phyloP scores from a whole-genome alignment of 1,284 basidiomycete genomes.

The Cystobasidiaceae sp. region DNA sequence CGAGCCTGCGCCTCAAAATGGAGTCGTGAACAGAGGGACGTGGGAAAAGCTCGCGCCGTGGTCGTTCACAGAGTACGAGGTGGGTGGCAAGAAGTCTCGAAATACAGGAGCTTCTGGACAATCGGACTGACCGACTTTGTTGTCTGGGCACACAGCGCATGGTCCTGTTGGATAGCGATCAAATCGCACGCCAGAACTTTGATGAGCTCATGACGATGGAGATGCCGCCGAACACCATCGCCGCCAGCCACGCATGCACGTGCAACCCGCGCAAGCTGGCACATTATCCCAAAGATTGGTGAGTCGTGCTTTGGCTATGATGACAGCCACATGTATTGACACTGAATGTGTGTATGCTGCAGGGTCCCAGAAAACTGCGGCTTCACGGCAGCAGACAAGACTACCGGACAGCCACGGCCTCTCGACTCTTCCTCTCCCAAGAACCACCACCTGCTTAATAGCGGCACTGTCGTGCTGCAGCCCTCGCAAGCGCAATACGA shows the following conservation, averaged over 20 bases:
- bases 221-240: slow-evolving; percentile 62
- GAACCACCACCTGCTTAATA: slow-evolving; percentile 75
- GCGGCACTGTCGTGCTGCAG: slow-evolving; percentile 78
- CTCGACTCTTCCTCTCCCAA: slow-evolving; percentile 55
- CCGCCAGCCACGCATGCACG: slow-evolving; percentile 80
- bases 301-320: slow-evolving; percentile 42
- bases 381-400: slow-evolving; percentile 50
- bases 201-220: slow-evolving; percentile 72
- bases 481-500: slow-evolving; percentile 58
- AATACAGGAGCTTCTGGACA: slow-evolving; percentile 7
- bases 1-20: slow-evolving; percentile 51
- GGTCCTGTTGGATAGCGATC: slow-evolving; percentile 82
- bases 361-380: slow-evolving; percentile 89
- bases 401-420: slow-evolving; percentile 51
- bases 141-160: slow-evolving; percentile 56
- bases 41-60: slow-evolving; percentile 87
- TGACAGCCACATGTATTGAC: no score
- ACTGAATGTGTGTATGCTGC: not conserved
- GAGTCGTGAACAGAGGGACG: slow-evolving; percentile 67
- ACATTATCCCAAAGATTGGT: slow-evolving; percentile 89
- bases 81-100: slow-evolving; percentile 46
- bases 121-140: not conserved
- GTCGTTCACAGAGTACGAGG: slow-evolving; percentile 68
- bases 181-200: slow-evolving; percentile 81
- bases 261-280: slow-evolving; percentile 80